These are phyloP conservation scores for Colletotrichum lindemuthianum DNA, from an alignment of 2,329 filamentous ascomycete genomes.

Conservation along the genomic window DNA sequence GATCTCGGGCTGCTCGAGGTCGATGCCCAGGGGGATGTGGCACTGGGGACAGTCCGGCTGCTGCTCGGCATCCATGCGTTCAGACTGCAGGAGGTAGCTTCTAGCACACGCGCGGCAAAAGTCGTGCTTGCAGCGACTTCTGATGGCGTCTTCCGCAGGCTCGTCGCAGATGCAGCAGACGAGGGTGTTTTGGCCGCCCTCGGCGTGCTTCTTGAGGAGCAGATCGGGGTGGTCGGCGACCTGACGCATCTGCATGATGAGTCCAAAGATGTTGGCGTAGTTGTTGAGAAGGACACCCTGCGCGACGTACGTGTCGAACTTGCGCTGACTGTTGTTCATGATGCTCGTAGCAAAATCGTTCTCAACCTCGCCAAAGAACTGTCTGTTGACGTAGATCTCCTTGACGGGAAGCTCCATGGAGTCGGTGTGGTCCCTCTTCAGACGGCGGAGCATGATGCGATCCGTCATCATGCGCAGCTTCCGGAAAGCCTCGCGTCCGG, in stretches of 20 bases:
- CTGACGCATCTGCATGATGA: constrained; percentile 99
- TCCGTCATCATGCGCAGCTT: constrained; percentile 91
- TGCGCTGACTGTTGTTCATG: constrained; percentile 88
- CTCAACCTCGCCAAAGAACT: constrained; percentile 97
- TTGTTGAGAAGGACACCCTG: constrained; percentile 96
- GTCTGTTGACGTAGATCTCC: constrained; percentile 88
- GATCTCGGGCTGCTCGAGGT: constrained; percentile 94
- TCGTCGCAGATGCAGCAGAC: constrained; percentile 97
- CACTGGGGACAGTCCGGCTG: constrained; percentile 87
- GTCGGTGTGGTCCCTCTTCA: constrained; percentile 93
- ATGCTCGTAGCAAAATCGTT: constrained; percentile 95
- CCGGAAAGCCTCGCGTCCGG: constrained; percentile 75
- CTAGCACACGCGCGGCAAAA: constrained; percentile 56
- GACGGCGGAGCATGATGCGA: constrained; percentile 92
- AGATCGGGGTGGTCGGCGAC: constrained; percentile 96
- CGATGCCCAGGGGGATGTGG: constrained; percentile 89
- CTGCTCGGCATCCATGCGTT: constrained; percentile 42
- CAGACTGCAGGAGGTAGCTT: constrained; percentile 77
- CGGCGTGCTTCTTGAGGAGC: constrained; percentile 86
- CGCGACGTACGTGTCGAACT: constrained; percentile 95
- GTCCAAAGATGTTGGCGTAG: constrained; percentile 97
- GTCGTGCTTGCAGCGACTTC: constrained; percentile 91
- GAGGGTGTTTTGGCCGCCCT: constrained; percentile 88
- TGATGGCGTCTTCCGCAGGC: constrained; percentile 92
- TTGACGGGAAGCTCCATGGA: constrained; percentile 98